A percentile compares a stretch with the other conserved stretches of the same genome.
Evolutionary conservation across 257 asterid species (phyloP).

Genomic region (Solanum sitiens): DNA sequence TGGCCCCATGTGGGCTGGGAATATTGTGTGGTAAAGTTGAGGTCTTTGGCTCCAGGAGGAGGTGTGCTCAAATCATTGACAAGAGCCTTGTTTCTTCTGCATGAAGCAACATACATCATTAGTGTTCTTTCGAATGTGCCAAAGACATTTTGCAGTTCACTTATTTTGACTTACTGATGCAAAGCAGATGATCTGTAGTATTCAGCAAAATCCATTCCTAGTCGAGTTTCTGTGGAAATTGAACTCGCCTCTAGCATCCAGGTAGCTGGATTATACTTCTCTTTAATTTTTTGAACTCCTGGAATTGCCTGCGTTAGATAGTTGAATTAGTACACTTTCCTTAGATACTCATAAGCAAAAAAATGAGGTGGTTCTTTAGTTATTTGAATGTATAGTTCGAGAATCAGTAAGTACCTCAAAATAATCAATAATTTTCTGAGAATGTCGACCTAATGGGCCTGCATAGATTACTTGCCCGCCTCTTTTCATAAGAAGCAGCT

Average conservation of each 20-base stretch:
- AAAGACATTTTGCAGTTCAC: background rate
- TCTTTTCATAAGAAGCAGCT: constrained; percentile 61
- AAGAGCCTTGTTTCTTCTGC: constrained; percentile 26
- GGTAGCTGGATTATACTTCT: constrained; percentile 42
- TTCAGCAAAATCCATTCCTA: constrained; percentile 41
- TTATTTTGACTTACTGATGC: constrained; percentile 18
- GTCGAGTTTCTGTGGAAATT: constrained; percentile 22
- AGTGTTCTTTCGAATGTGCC: background rate
- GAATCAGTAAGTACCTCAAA: constrained; percentile 36
- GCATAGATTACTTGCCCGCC: constrained; percentile 60
- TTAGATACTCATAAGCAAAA: background rate
- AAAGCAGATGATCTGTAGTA: constrained; percentile 36
- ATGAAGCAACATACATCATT: background rate
- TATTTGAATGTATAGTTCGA: background rate
- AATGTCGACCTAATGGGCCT: constrained; percentile 47
- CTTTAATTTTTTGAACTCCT: constrained; percentile 30
- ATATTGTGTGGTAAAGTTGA: constrained; percentile 25
- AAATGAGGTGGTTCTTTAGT: background rate
- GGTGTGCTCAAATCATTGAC: constrained; percentile 30
- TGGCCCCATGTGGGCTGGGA: constrained; percentile 42
- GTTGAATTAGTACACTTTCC: background rate
- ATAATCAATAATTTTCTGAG: constrained; percentile 31
- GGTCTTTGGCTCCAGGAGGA: constrained; percentile 26
- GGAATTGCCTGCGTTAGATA: constrained; percentile 24
- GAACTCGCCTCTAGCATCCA: constrained; percentile 56